phyloP scores from a whole-genome alignment of 495 filamentous ascomycete species.

The Lepidopterella palustris region DNA sequence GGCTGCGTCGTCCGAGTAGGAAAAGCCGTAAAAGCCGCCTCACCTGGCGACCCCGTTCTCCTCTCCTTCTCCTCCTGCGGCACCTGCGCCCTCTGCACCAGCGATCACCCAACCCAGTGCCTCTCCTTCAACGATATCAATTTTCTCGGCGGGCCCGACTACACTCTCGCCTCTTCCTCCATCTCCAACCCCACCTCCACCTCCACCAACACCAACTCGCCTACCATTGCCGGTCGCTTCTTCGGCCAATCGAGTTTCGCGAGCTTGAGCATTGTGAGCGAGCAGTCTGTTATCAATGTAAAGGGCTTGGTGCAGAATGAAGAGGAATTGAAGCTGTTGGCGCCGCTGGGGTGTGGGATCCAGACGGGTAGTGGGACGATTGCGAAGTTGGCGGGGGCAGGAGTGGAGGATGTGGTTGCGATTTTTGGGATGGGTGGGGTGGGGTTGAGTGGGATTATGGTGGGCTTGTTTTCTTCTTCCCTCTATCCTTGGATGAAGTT shows the following conservation, averaged over 20 bases:
- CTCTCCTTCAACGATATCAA: not conserved
- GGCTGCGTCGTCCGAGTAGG: not conserved
- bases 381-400: not conserved
- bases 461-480: not conserved
- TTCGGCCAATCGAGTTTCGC: constrained; percentile 16
- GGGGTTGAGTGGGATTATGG: constrained; percentile 6
- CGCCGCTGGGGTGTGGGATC: constrained; percentile 17
- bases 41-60: not conserved
- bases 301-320: constrained; percentile 4
- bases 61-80: constrained; percentile 4
- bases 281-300: constrained; percentile 8
- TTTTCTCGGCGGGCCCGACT: not conserved
- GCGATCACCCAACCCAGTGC: not conserved
- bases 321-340: constrained; percentile 16
- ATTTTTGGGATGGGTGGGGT: constrained; percentile 15
- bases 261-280: constrained; percentile 1
- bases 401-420: not conserved
- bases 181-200: too few species aligned
- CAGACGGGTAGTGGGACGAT: constrained; percentile 13
- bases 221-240: constrained; percentile 1
- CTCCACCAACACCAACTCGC: not conserved
- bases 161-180: not conserved
- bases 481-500: not conserved
- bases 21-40: not conserved
- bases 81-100: not conserved